Percentiles rank a stretch among this genome's conserved stretches.
Conservation (phyloP, 2,329 filamentous ascomycete species). For the Cladobotryum mycophilum region DNA sequence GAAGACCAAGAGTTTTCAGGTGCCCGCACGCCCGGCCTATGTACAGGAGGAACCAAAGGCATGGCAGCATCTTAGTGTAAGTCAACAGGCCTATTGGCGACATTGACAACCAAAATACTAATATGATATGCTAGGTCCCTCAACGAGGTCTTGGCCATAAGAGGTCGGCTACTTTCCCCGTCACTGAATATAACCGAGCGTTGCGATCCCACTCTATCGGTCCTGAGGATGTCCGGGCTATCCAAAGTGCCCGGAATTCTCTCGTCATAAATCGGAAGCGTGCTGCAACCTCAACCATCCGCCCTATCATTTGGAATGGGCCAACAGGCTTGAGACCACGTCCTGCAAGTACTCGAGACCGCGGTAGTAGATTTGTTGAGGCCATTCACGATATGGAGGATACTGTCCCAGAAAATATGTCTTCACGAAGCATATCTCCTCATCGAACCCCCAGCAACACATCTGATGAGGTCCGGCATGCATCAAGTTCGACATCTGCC, state of each 20-base stretch:
- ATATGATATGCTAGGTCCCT: too few species aligned
- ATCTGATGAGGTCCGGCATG: too few species aligned
- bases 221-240: slow-evolving; percentile 47
- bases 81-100: slow-evolving; percentile 17
- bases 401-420: slow-evolving; percentile 57
- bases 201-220: slow-evolving; percentile 57
- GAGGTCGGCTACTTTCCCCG: slow-evolving; percentile 43
- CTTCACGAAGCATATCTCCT: slow-evolving; percentile 53
- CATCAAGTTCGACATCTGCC: slow-evolving; percentile 31
- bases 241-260: slow-evolving; percentile 49
- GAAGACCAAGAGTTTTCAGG: slow-evolving; percentile 33
- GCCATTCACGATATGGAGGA: slow-evolving; percentile 42
- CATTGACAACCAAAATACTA: neutral
- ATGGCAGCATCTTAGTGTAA: slow-evolving; percentile 43
- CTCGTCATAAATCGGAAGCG: slow-evolving; percentile 25
- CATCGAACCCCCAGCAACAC: slow-evolving; percentile 26
- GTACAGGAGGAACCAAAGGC: neutral
- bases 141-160: neutral
- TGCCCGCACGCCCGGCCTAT: neutral
- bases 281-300: slow-evolving; percentile 5
- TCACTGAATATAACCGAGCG: slow-evolving; percentile 55
- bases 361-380: slow-evolving; percentile 34
- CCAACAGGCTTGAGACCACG: slow-evolving; percentile 53
- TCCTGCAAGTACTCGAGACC: slow-evolving; percentile 54
- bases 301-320: slow-evolving; percentile 26